Evolutionary conservation across 2,329 filamentous ascomycete genomes (phyloP), one percentile per base, ranked within the genome.

Genomic region (Botrytis tulipae): DNA sequence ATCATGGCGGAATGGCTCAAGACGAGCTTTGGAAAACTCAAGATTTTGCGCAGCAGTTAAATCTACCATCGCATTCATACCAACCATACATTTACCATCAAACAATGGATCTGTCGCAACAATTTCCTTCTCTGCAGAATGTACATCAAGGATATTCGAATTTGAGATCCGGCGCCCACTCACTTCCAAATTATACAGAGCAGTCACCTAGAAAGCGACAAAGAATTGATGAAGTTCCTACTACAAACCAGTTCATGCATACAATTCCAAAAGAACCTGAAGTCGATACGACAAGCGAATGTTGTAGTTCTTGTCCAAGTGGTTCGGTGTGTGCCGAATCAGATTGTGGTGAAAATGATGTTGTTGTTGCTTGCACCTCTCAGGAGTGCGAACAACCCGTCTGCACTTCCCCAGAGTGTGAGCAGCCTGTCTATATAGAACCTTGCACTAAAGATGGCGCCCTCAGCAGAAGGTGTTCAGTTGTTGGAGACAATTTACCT

Each of bases 231-330:
- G 60, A 66, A 57, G 9, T 25, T 18, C 16, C 46, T 42, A 10
- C n/a, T 32, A 72, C 44, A 42, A 66, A n/a, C 25, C 44, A 25
- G 20, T 29, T 44, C 6, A 18, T n/a, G 44, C n/a, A 46, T n/a
- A 35, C 37, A 59, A 59, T 44, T n/a, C 7, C 35, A 22, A 22
- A 61, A 51, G 32, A 12, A 66, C 12, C n/a, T 66, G 46, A 57
- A 37, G 22, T 16, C 18, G 70, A 66, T 10, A 48, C 60, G 22
- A 40, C 60, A 1, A 80, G 78, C 69, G 75, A 77, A 71, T 80
- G 79, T 70, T 80, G 79, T 63, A 80, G 79, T 69, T 79, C 76
- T 68, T 80, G 79, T 66, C 74, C 76, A 59, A 77, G 75, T 40
- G 77, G 78, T 14, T 54, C 71, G 35, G 59, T 73, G 25, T 80